A percentile compares a stretch with the other conserved stretches of the same genome.
Conservation (phyloP, 345 rosid genomes). For the Rhizophora apiculata region DNA sequence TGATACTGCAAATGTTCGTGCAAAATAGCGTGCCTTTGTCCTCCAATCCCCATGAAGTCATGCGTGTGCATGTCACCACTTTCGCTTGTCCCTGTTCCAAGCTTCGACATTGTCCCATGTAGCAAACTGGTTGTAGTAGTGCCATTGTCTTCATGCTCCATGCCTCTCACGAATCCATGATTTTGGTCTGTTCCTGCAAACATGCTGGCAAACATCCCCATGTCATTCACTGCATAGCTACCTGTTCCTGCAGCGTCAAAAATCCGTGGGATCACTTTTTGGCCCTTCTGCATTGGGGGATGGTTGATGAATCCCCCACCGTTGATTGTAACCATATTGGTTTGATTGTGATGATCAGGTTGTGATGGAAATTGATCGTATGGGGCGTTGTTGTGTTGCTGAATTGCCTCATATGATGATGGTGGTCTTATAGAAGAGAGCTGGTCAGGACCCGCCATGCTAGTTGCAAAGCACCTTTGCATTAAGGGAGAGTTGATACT, state of each 20-base stretch:
- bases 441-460: constrained; percentile 47
- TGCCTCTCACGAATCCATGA: constrained; percentile 27
- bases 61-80: constrained; percentile 40
- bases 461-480: constrained; percentile 54
- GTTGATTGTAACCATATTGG: constrained; percentile 31
- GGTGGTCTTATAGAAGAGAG: constrained; percentile 29
- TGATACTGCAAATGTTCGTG: constrained; percentile 32
- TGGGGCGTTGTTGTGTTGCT: constrained; percentile 25
- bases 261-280: constrained; percentile 37
- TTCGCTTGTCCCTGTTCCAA: constrained; percentile 20
- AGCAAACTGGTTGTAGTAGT: constrained; percentile 17
- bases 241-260: constrained; percentile 28
- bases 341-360: constrained; percentile 27
- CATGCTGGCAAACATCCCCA: constrained; percentile 49
- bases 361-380: constrained; percentile 33
- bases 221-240: constrained; percentile 28
- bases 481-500: constrained; percentile 61
- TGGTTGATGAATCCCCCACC: constrained; percentile 33
- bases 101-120: constrained; percentile 31
- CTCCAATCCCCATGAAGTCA: constrained; percentile 64
- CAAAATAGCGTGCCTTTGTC: constrained; percentile 26
- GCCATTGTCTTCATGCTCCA: constrained; percentile 27
- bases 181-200: constrained; percentile 29
- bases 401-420: constrained; percentile 17
- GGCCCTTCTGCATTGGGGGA: constrained; percentile 20